Evolutionary conservation across 78 protist genomes (phyloP), one percentile per base, ranked within the genome.

Genomic region (slime mould (Dictyostelium discoideum)): DNA sequence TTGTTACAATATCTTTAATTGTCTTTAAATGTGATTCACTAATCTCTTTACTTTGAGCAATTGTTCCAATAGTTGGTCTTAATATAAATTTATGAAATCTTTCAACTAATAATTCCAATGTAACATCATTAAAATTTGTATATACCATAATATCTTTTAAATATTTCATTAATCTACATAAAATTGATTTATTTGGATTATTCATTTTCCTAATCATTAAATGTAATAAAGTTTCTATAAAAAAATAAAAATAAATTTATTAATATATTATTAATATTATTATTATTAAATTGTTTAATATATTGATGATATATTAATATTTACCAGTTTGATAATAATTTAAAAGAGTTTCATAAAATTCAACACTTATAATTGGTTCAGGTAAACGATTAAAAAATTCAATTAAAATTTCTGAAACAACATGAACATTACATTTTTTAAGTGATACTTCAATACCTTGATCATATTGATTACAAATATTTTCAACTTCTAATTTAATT

Each of bases 271-370:
- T n/a, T n/a, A n/a, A 42, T 42, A 39, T 42, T 42, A 16, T 16
- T 32, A 32, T 32, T 32, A 1, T 32, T 32, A 1, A 32, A 32
- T 32, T 32, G 37, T 32, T 32, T 32, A 32, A 32, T 32, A 32
- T 32, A 32, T 32, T 32, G 37, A 32, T 32, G 37, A 85, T 18
- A 37, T 32, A 10, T 40, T 39, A 24, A 42, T 24, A 14, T 29
- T 3, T 87, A 87, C 93, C 93, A 39, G 94, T 89, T 81, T 89
- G 94, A 81, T 89, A 89, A 81, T 89, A 89, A 69, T 89, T 89
- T 48, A 89, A 89, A 22, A 89, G 24, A 16, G 94, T 89, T 81
- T 89, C 94, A 48, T 81, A 89, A 81, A 89, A 89, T 22, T 89
- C 94, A 22, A 78, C 50, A 29, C 87, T 63, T 3, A 89, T 89